Evolutionary conservation across 1,284 basidiomycete genomes (phyloP).

Genomic region (Termitomyces sp.): DNA sequence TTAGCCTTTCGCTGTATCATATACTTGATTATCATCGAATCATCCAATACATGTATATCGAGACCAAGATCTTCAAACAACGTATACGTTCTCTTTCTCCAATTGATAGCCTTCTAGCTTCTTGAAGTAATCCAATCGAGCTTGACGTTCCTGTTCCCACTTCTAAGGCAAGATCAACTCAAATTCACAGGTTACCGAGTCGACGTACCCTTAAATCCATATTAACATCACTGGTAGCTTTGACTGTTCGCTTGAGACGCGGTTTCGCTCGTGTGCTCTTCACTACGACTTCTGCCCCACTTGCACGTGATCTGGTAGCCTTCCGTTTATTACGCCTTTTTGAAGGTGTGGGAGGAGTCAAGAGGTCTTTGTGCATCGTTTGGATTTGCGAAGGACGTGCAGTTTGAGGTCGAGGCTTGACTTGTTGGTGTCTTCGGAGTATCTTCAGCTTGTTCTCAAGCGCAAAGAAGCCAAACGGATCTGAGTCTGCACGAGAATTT

Average conservation of each 20-base stretch:
- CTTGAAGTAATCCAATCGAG: conserved; percentile 54
- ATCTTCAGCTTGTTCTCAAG: conserved; percentile 38
- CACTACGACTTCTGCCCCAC: not conserved
- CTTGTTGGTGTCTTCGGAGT: conserved; percentile 21
- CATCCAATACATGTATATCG: not conserved
- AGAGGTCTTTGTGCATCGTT: conserved; percentile 8
- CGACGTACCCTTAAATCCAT: conserved; percentile 23
- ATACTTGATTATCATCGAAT: not conserved
- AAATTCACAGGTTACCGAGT: not conserved
- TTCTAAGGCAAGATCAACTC: conserved; percentile 26
- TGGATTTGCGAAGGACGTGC: not conserved
- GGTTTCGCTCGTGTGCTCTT: conserved; percentile 5
- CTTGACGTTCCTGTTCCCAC: conserved; percentile 42
- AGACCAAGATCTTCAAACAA: conserved; percentile 36
- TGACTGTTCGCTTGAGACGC: conserved; percentile 5
- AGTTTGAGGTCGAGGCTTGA: conserved; percentile 15
- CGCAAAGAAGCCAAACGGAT: conserved; percentile 39
- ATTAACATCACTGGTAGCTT: conserved; percentile 7
- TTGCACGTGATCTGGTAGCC: not conserved
- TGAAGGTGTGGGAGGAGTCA: conserved; percentile 31
- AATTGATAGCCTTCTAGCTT: conserved; percentile 48
- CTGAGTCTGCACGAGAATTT: conserved; percentile 12
- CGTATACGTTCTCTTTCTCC: conserved; percentile 55
- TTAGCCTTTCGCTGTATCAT: not conserved
- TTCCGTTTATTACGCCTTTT: conserved; percentile 19